These are phyloP conservation scores for Lepidium didymum DNA, from an alignment of 345 rosid genomes.

Conservation along the genomic window DNA sequence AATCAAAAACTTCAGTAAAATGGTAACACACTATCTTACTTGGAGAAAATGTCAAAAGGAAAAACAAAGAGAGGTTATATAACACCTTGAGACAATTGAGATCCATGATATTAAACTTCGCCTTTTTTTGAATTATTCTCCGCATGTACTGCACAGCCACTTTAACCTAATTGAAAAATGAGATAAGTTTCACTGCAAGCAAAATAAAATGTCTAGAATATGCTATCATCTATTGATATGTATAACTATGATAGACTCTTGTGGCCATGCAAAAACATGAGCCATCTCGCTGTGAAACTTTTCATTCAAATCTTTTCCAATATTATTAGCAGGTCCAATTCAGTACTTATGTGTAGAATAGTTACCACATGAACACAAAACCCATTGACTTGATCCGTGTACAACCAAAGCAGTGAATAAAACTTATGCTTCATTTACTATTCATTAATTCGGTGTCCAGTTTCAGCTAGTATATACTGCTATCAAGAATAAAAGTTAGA, in stretches of 20 bases:
- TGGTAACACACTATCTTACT: constrained; percentile 5
- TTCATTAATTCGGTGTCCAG: constrained; percentile 1
- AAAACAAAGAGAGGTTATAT: not conserved
- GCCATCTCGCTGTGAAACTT: not conserved
- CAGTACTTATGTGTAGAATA: not conserved
- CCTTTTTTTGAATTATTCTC: constrained; percentile 75
- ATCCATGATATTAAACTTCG: constrained; percentile 93
- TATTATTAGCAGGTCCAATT: not conserved
- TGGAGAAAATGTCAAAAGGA: not conserved
- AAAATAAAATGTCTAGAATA: not conserved
- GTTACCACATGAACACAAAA: not conserved
- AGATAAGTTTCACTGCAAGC: not conserved
- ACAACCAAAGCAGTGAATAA: not conserved
- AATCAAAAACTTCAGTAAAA: not conserved
- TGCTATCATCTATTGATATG: not conserved
- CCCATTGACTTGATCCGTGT: not conserved
- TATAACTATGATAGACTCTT: not conserved
- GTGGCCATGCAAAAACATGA: not conserved
- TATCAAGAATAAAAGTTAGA: not conserved
- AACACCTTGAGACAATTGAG: constrained; percentile 83
- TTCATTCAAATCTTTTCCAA: not conserved
- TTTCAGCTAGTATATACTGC: not conserved
- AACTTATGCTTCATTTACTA: not conserved
- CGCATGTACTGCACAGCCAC: constrained; percentile 97
- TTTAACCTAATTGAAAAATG: constrained; percentile 53